phyloP scores from a whole-genome alignment of 2,329 filamentous ascomycete species.

The Ophiostoma sp. region DNA sequence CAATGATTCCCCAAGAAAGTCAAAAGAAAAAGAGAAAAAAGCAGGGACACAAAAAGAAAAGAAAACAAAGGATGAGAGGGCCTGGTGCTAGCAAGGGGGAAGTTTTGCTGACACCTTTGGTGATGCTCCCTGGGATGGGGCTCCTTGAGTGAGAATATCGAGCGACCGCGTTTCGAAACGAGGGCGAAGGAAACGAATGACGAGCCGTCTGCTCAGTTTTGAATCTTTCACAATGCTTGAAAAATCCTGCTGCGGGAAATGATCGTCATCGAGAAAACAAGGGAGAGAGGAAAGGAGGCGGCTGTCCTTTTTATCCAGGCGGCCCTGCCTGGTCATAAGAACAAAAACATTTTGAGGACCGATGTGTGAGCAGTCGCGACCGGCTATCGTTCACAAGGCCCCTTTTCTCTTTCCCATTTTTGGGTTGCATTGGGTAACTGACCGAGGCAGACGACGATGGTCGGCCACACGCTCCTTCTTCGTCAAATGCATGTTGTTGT shows the following conservation, averaged over 20 bases:
- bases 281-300: not conserved
- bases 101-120: not conserved
- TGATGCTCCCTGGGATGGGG: not conserved
- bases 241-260: not conserved
- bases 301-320: conserved; percentile 10
- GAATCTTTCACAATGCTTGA: not conserved
- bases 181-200: conserved; percentile 11
- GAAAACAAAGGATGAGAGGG: not conserved
- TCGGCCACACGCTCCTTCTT: not conserved
- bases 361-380: not conserved
- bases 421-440: not conserved
- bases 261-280: not conserved
- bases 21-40: not conserved
- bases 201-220: not conserved
- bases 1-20: not conserved
- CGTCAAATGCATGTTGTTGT: not conserved
- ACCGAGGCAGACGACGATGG: conserved; percentile 2
- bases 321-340: not conserved
- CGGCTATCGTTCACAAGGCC: not conserved
- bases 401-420: not conserved
- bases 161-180: not conserved
- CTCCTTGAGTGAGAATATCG: conserved; percentile 5
- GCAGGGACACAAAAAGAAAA: not conserved
- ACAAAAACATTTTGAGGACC: not conserved
- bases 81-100: not conserved